Base-by-base conservation (phyloP, 352 stramenopile genomes). In the Phytopythium helicoides region DNA sequence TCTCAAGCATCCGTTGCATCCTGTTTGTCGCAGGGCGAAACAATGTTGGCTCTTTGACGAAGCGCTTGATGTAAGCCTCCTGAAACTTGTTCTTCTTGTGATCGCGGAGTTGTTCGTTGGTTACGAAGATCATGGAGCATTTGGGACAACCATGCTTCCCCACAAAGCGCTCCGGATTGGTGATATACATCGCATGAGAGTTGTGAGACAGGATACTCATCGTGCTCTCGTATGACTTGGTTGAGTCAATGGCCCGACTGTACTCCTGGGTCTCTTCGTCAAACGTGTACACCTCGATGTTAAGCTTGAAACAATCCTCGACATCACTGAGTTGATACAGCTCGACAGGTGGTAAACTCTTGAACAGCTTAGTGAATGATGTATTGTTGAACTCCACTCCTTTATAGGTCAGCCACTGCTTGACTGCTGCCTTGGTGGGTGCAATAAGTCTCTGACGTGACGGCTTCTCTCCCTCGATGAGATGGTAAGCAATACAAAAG, bases 141-240 rank as follows among this genome's bases (percentile, higher is more conserved):
- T 48, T 50, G 14, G 34, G 26, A n/a, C 56, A 64, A 15, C 23
- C 33, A 52, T 59, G 47, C n/a, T 58, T 64, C 2, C 35, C 25
- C 5, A 55, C n/a, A 36, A 64, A 33, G 15, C 23, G 28, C 19
- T 54, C 39, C n/a, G 56, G 15, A n/a, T 46, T 18, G 33, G 56
- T 46, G 21, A 70, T 66, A 40, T 70, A 70, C 34, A 69, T 56
- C 19, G 61, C 61, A 47, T 70, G 62, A 16, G 38, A 47, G 3
- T 60, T 16, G 23, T 68, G 44, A 14, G 22, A 36, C 2, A 48
- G 39, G 47, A 64, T 59, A 28, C 64, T 66, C 28, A 66, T 51
- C 14, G 31, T 63, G 18, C 63, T 60, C 15, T 41, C 26, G 39
- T 46, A 58, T 9, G 6, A 22, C 3, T 35, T 52, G 3, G 28